phyloP scores from a whole-genome alignment of 2,329 filamentous ascomycete genomes.

The Verticillium longisporum region DNA sequence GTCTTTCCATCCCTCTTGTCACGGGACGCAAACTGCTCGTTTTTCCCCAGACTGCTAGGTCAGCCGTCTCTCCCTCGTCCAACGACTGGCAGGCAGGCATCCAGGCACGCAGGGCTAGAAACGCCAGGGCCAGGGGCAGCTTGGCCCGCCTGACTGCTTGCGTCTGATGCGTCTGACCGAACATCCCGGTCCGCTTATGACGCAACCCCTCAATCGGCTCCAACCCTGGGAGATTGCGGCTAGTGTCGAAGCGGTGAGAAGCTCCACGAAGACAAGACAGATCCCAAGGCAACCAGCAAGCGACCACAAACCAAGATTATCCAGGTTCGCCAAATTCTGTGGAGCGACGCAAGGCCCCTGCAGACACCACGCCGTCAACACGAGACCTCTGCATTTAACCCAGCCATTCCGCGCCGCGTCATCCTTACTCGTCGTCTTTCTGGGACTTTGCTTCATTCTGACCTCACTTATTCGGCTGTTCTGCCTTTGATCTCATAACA shows the following conservation, averaged over 20 bases:
- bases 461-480: neutral
- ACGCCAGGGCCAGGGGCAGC: neutral
- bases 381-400: neutral
- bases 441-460: neutral
- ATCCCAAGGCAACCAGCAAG: neutral
- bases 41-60: neutral
- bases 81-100: neutral
- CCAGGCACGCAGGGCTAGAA: neutral
- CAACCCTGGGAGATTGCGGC: neutral
- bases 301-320: neutral
- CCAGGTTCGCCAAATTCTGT: neutral
- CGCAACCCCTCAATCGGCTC: neutral
- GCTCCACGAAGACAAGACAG: neutral
- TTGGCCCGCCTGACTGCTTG: neutral
- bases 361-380: neutral
- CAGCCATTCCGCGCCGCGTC: neutral
- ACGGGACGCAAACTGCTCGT: neutral
- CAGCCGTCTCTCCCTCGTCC: neutral
- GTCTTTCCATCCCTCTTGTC: neutral
- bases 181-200: conserved; percentile 1
- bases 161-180: conserved; percentile 1
- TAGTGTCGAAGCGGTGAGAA: neutral
- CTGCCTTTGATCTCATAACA: neutral
- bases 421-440: neutral
- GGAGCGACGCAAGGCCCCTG: neutral